Evolutionary conservation across 2,329 filamentous ascomycete genomes (phyloP), one percentile per base, ranked within the genome.

Genomic region (Cladosporium sphaerospermum): DNA sequence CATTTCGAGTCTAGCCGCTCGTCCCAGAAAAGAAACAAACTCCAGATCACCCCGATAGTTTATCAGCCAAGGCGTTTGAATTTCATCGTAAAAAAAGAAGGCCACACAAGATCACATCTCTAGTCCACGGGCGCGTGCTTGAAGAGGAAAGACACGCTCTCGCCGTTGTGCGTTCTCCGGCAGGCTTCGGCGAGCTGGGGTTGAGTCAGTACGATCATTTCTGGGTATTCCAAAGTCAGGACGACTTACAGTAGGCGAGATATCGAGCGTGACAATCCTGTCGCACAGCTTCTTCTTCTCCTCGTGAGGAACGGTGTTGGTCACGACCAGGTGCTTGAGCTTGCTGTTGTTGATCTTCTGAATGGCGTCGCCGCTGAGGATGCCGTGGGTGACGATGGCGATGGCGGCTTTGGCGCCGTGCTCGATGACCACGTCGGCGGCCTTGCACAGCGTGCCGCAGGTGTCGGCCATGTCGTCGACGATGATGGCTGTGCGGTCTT

Each of bases 401-500:
- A 95, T 89, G 36, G 95, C 90, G 67, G 95, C 84, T 61, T 83
- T 83, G 1, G 93, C 92, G 32, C 89, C 89, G 65, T 96, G 86
- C 63, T 89, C 80, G 70, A 92, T 88, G 49, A 97, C 82, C 0
- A 91, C 92, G 54, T 89, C 85, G 13, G 92, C 93, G 2, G 91
- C 93, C 75, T 97, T 97, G 69, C 79, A 82, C 10, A 88, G 76
- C 1, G 89, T 96, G 61, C 90, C 90, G 70, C 91, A 96, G 3
- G 92, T 96, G 68, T 97, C 92, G 32, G 91, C 91, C 89, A 97
- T 96, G 69, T 97, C 92, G 69, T 97, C 92, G 45, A 99, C 92
- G 45, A 99, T 84, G 66, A 99, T 96, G 56, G 92, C 92, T 31
- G 92, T 85, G 75, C 93, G 93, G 73, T 88, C 88, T 61, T 84